Percentiles rank a stretch among this genome's conserved stretches.
These are phyloP conservation scores for Parietaria judaica DNA, from an alignment of 306 rosid species.

Conservation along the genomic window DNA sequence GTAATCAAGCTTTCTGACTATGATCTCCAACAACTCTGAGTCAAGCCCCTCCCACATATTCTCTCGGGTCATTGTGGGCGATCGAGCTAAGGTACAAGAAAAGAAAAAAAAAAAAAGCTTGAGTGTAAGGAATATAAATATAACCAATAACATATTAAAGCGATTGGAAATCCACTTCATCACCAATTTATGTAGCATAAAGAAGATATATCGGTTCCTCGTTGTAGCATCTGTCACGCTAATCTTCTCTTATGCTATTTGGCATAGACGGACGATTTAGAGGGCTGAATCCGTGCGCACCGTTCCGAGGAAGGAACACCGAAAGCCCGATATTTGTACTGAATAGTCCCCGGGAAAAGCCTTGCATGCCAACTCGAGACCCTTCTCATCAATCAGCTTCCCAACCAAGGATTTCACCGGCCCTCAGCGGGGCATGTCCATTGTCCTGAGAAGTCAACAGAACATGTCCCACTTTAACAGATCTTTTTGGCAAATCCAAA, in stretches of 20 bases:
- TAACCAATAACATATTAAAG: too few relatives aligned
- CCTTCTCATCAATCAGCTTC: conserved; percentile 85
- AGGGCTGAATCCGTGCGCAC: conserved; percentile 58
- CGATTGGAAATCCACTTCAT: too few relatives aligned
- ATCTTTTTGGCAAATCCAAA: too few relatives aligned
- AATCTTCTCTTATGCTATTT: neutral
- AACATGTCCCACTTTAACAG: neutral
- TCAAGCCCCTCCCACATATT: too few relatives aligned
- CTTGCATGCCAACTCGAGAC: conserved; percentile 86
- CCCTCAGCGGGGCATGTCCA: neutral
- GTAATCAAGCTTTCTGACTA: too few relatives aligned
- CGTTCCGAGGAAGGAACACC: conserved; percentile 69
- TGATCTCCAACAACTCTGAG: too few relatives aligned
- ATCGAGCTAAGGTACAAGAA: too few relatives aligned
- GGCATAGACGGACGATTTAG: conserved; percentile 73
- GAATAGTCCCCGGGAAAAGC: conserved; percentile 67
- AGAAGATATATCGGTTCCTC: neutral
- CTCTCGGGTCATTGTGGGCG: too few relatives aligned
- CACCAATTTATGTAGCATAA: too few relatives aligned
- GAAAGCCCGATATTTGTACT: conserved; percentile 52
- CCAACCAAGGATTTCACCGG: conserved; percentile 49
- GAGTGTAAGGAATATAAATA: too few relatives aligned
- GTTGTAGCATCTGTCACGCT: neutral
- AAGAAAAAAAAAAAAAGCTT: too few relatives aligned
- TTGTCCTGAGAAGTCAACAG: neutral